Evolutionary conservation across 2,329 filamentous ascomycete genomes (phyloP).

Genomic region (Malbranchea zuffiana): DNA sequence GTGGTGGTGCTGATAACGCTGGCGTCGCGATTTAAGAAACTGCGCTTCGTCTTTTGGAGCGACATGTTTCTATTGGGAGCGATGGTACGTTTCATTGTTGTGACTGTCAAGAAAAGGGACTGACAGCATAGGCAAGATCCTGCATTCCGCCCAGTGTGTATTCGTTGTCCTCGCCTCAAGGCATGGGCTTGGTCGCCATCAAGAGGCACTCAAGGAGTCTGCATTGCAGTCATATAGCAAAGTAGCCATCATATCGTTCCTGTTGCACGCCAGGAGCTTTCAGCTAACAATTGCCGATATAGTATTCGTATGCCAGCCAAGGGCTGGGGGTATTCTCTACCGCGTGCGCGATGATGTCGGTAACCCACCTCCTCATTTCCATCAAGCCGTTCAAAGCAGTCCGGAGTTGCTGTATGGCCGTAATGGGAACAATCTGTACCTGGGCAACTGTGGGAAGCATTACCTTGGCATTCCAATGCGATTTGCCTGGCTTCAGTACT

Average conservation of each 20-base stretch:
- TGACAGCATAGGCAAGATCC: slow-evolving; percentile 3
- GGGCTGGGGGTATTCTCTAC: slow-evolving; percentile 16
- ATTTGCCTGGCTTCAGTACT: slow-evolving; percentile 12
- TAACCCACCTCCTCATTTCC: slow-evolving; percentile 18
- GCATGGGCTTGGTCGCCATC: slow-evolving; percentile 16
- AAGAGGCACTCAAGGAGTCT: slow-evolving; percentile 11
- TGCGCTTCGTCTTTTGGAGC: slow-evolving; percentile 14
- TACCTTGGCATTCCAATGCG: slow-evolving; percentile 18
- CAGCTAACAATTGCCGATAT: slow-evolving; percentile 7
- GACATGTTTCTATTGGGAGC: slow-evolving; percentile 15
- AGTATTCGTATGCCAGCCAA: slow-evolving; percentile 19
- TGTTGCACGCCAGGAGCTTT: neutral
- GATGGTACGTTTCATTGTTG: slow-evolving; percentile 13
- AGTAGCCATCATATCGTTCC: slow-evolving; percentile 8
- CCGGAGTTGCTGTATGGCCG: slow-evolving; percentile 14
- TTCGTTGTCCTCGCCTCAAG: slow-evolving; percentile 15
- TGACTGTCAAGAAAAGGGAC: neutral
- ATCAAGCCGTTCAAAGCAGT: slow-evolving; percentile 18
- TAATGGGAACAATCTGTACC: slow-evolving; percentile 12
- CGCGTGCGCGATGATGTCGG: slow-evolving; percentile 18
- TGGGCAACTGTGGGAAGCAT: slow-evolving; percentile 17
- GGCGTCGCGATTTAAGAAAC: slow-evolving; percentile 13
- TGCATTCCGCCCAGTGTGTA: slow-evolving; percentile 13
- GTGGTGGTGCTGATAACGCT: slow-evolving; percentile 17
- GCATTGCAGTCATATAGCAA: slow-evolving; percentile 16